Percentiles rank a stretch among this genome's conserved stretches.
These are phyloP conservation scores for Penicillium sp. DNA, from an alignment of 2,329 filamentous ascomycete species.

Conservation along the genomic window DNA sequence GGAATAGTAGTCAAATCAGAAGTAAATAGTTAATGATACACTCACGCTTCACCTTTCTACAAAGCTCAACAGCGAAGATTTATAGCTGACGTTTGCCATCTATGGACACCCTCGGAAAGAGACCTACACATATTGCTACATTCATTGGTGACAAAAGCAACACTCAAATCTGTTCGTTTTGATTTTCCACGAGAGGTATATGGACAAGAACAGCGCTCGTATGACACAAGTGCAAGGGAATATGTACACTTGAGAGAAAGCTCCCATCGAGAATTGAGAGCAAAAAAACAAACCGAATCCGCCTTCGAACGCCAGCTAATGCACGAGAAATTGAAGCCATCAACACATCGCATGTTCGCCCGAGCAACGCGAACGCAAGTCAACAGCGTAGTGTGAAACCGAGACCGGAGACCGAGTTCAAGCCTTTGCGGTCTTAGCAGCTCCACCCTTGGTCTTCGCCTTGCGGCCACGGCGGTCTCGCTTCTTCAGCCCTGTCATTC, in stretches of 20 bases:
- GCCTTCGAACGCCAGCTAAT: slow-evolving; percentile 29
- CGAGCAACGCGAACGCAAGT: not conserved
- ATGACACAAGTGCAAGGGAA: slow-evolving; percentile 7
- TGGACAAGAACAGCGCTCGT: slow-evolving; percentile 7
- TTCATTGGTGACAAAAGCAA: not conserved
- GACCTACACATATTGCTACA: too few species aligned
- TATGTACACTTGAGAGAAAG: slow-evolving; percentile 22
- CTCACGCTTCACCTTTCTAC: not conserved
- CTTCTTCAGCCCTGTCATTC: slow-evolving; percentile 89
- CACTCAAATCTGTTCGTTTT: not conserved
- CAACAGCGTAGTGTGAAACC: slow-evolving; percentile 2
- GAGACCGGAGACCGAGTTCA: slow-evolving; percentile 17
- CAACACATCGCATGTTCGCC: not conserved
- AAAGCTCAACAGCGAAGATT: not conserved
- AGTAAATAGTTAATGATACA: slow-evolving; percentile 7
- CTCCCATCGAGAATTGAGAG: slow-evolving; percentile 9
- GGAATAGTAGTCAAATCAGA: not conserved
- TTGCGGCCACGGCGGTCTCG: slow-evolving; percentile 72
- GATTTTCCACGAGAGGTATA: slow-evolving; percentile 1
- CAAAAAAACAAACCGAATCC: slow-evolving; percentile 8
- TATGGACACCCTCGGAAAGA: too few species aligned
- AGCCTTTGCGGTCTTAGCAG: slow-evolving; percentile 35
- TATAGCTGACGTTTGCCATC: too few species aligned
- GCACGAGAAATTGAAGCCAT: slow-evolving; percentile 20
- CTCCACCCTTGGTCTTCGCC: slow-evolving; percentile 59